phyloP scores from a whole-genome alignment of 345 rosid species.

The Sisymbrium irio region DNA sequence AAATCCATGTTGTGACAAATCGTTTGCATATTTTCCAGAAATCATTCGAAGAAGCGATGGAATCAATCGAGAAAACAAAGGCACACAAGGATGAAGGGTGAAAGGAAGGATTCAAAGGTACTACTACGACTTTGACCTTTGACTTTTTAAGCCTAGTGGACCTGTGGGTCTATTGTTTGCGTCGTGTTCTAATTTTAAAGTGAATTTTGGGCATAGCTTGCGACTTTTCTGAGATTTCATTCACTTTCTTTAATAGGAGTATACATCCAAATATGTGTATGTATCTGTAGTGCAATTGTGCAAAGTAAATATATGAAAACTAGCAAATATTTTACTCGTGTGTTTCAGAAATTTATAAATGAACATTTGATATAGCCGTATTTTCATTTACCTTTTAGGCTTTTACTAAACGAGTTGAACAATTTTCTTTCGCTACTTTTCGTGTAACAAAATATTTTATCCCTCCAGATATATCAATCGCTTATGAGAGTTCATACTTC shows the following conservation, averaged over 20 bases:
- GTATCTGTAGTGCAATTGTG: neutral
- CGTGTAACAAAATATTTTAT: neutral
- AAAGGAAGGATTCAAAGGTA: constrained; percentile 26
- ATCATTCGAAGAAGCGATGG: constrained; percentile 92
- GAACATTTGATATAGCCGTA: too few relatives aligned
- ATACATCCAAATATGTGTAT: neutral
- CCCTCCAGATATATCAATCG: neutral
- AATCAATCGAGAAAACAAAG: constrained; percentile 53
- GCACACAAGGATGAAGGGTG: constrained; percentile 42
- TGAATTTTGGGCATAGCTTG: too few relatives aligned
- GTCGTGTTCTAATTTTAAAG: too few relatives aligned
- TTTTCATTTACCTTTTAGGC: too few relatives aligned
- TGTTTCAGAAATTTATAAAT: neutral
- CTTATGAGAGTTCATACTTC: constrained; percentile 1
- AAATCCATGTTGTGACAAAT: neutral
- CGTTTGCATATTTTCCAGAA: constrained; percentile 45
- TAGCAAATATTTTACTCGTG: neutral
- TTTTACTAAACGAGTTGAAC: too few relatives aligned
- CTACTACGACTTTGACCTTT: constrained; percentile 3
- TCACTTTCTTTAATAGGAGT: neutral
- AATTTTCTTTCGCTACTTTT: neutral
- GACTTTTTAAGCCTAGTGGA: neutral
- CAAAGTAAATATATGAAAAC: neutral
- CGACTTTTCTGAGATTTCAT: neutral
- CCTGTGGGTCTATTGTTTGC: neutral